Base-by-base conservation (phyloP, 768 basidiomycete genomes). In the Serpula lacrymans region DNA sequence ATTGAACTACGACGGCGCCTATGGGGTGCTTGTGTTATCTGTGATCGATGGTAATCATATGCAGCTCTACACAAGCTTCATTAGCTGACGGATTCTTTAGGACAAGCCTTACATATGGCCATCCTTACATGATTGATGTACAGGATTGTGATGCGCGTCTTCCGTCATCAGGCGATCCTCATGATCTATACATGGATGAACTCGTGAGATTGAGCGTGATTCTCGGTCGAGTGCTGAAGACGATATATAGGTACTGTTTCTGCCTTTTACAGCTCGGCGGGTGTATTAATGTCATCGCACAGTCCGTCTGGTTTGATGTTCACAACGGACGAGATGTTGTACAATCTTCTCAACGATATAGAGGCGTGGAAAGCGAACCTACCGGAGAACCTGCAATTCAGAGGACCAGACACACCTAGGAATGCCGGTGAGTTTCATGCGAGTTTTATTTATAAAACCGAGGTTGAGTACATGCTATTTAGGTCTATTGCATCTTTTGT, bases 81-180 rank as follows among this genome's bases (percentile, higher is more conserved):
- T 26, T 45, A 3, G 25, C 31, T 39, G 43, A 16, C 55, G 35
- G 39, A 32, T 23, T 34, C 41, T 37, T 13, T 54, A 90, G 88
- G 89, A 77, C 83, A 40, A 89, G 88, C 56, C 69, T 93, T 26
- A 83, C 89, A 17, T 90, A 92, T 52, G 95, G 95, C 0, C 88
- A 92, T 50, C 95, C 95, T 3, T 87, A 83, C 59, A 89, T 95
- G 86, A 95, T 99, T 47, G 94, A 97, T 60, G 80, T 98, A 2
- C 82, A 87, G 50, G 96, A 99, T 61, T 99, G 96, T 62, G 95
- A 99, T 62, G 87, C 89, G 4, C 83, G 93, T 39, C 70, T 96
- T 24, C 94, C 94, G 1, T 90, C 90, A 7, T 89, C 88, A 2
- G 92, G 89, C 31, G 84, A 91, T 53, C 74, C 77, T 11, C 73